Conservation (phyloP, 306 rosid genomes). For the Urtica urens region DNA sequence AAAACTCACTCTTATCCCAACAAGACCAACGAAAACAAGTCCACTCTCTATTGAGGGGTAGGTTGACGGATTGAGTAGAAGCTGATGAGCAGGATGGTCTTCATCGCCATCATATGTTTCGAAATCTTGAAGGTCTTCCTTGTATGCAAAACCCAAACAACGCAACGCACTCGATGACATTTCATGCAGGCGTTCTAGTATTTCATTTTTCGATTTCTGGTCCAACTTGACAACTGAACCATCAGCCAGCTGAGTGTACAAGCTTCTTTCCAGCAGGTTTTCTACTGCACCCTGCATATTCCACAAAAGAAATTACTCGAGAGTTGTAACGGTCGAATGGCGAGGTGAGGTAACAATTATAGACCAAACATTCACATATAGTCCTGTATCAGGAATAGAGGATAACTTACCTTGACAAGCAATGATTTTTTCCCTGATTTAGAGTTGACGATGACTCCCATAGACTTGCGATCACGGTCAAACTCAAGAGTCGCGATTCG, state of each 20-base stretch:
- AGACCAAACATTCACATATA: no score
- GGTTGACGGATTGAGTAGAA: slow-evolving; percentile 71
- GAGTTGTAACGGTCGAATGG: no score
- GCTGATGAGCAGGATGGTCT: slow-evolving; percentile 86
- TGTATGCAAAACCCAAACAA: slow-evolving; percentile 92
- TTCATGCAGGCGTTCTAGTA: slow-evolving; percentile 57
- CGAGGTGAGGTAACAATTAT: no score
- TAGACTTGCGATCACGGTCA: slow-evolving; percentile 82
- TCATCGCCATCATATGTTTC: slow-evolving; percentile 51
- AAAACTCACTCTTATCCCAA: slow-evolving; percentile 72
- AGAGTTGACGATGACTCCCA: slow-evolving; percentile 68
- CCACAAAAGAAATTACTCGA: slow-evolving; percentile 1
- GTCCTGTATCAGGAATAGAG: no score
- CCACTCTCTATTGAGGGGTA: slow-evolving; percentile 69
- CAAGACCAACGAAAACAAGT: slow-evolving; percentile 76
- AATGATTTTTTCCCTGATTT: slow-evolving; percentile 39
- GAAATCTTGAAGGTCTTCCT: slow-evolving; percentile 49
- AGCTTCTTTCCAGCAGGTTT: slow-evolving; percentile 69
- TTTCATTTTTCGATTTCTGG: slow-evolving; percentile 33
- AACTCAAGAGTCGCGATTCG: slow-evolving; percentile 87
- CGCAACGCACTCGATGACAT: slow-evolving; percentile 90
- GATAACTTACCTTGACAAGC: slow-evolving; percentile 52
- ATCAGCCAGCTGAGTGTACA: slow-evolving; percentile 57
- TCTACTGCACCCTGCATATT: slow-evolving; percentile 77
- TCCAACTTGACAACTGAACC: slow-evolving; percentile 58